Base-by-base conservation (phyloP, 495 filamentous ascomycete species). In the Aspergillus steynii region DNA sequence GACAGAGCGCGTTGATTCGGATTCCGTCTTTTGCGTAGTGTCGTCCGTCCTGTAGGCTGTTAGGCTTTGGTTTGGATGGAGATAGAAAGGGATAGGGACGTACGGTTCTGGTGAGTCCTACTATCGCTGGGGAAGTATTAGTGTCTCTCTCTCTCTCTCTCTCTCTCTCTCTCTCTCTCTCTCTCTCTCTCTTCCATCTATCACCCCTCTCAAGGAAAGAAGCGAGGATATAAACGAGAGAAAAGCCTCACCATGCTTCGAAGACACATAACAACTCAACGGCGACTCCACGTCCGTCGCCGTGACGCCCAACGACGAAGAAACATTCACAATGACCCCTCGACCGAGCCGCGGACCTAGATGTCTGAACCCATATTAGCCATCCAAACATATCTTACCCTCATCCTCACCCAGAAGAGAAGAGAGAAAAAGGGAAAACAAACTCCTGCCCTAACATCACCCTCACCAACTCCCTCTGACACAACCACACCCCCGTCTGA, bases 371-470 rank as follows among this genome's bases (percentile, higher is more conserved):
- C 31, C 42, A 25, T 25, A n/a, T n/a, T n/a, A n/a, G n/a, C n/a
- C 4, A 51, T 25, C 29, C 15, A 1, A 50, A 1, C 31, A 49
- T 29, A 10, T 25, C 2, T 7, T 7, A 28, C 1, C 9, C 26
- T 42, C 29, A 46, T 7, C 15, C 42, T 46, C 10, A n/a, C 8
- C 12, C 5, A 12, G 15, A 2, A 48, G 9, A 10, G 1, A 42
- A 12, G 9, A 42, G 14, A 14, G 12, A 12, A 42, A 42, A 42
- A 42, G 9, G 37, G 14, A 42, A 42, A 10, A 42, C 37, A 10
- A 53, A 76, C 70, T 81, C 74, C 59, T 83, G 81, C 56, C 67
- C 75, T 46, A 82, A 55, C 80, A 85, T 83, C 65, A 82, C 77
- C 55, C 68, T 69, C 51, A 83, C 73, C 54, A 82, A 61, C 9